phyloP scores from a whole-genome alignment of 345 rosid species.

The Rhizophora apiculata region DNA sequence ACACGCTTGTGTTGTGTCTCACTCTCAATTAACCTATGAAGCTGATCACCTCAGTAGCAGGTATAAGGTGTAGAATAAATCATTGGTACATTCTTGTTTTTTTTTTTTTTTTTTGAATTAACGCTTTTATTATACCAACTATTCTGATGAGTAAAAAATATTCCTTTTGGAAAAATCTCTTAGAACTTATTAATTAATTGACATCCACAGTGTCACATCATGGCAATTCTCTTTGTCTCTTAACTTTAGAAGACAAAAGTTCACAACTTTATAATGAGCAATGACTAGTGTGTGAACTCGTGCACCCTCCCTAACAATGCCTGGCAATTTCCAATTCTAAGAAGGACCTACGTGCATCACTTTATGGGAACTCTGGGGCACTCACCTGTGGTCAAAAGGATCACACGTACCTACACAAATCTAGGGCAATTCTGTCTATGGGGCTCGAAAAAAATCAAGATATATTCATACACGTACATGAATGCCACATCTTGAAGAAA shows the following conservation, averaged over 20 bases:
- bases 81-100: no score
- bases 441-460: no score
- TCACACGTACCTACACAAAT: no score
- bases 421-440: no score
- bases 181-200: not conserved
- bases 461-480: no score
- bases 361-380: constrained; percentile 2
- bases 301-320: not conserved
- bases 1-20: no score
- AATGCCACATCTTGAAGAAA: no score
- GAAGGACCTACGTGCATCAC: constrained; percentile 10
- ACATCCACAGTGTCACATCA: not conserved
- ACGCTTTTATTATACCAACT: not conserved
- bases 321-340: not conserved
- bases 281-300: not conserved
- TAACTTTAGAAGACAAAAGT: not conserved
- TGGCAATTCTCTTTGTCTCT: constrained; percentile 1
- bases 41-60: no score
- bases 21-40: no score
- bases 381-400: no score
- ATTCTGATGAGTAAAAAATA: constrained; percentile 15
- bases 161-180: constrained; percentile 2
- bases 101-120: no score
- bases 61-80: no score
- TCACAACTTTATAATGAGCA: not conserved